Percentiles rank a stretch among this genome's conserved stretches.
Conservation (phyloP, 2,329 filamentous ascomycete genomes). For the Pezicula radicicola region DNA sequence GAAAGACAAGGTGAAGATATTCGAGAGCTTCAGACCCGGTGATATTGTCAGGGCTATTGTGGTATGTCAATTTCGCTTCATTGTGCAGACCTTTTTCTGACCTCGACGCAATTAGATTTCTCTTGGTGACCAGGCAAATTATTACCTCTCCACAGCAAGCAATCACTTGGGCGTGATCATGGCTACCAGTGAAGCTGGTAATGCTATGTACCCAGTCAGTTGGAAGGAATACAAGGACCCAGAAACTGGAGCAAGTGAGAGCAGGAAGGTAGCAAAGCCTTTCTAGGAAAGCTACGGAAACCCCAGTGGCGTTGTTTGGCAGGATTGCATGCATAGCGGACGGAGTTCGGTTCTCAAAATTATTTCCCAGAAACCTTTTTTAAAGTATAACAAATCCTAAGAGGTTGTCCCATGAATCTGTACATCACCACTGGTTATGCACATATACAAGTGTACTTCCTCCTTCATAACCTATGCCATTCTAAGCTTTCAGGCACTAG, state of each 20-base stretch:
- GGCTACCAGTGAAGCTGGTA: constrained; percentile 82
- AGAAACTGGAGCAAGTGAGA: constrained; percentile 72
- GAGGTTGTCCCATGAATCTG: too few relatives aligned
- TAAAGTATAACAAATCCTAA: too few relatives aligned
- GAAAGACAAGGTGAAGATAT: constrained; percentile 90
- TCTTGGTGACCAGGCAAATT: constrained; percentile 89
- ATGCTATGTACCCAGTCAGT: constrained; percentile 87
- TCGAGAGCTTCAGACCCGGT: constrained; percentile 87
- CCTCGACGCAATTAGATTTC: constrained; percentile 57
- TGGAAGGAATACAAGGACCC: constrained; percentile 95
- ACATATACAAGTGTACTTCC: too few relatives aligned
- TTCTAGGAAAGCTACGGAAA: constrained; percentile 43
- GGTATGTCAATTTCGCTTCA: constrained; percentile 37
- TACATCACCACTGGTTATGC: too few relatives aligned
- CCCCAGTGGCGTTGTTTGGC: not conserved
- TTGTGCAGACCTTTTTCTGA: not conserved
- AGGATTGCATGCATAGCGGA: constrained; percentile 2
- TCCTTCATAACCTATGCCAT: too few relatives aligned
- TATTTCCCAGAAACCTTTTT: not conserved
- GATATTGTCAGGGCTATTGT: constrained; percentile 88
- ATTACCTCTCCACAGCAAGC: constrained; percentile 88
- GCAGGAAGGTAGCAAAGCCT: constrained; percentile 91
- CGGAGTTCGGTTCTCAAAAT: constrained; percentile 2
- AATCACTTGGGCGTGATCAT: constrained; percentile 94
- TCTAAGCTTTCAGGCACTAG: too few relatives aligned